Percentiles rank a stretch among this genome's conserved stretches.
These are phyloP conservation scores for Ceratobasidium sp. DNA, from an alignment of 1,284 basidiomycete species.

Conservation along the genomic window DNA sequence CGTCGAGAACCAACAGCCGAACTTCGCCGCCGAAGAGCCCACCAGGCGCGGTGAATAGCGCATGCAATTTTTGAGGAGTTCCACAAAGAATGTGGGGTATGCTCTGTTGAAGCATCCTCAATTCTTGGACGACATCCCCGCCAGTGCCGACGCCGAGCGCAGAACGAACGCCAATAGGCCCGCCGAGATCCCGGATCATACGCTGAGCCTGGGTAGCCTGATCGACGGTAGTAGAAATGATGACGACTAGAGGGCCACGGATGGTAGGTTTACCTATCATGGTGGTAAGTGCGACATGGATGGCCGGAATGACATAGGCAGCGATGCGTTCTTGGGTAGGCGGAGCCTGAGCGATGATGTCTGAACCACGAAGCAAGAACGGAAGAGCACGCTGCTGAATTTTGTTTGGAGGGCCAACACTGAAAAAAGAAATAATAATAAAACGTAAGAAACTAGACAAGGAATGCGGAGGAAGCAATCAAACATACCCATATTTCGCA, in stretches of 20 bases:
- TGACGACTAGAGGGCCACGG: slow-evolving; percentile 85
- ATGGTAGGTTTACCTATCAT: slow-evolving; percentile 58
- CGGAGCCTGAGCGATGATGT: slow-evolving; percentile 98
- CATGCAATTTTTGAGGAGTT: slow-evolving; percentile 94
- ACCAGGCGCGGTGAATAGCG: slow-evolving; percentile 83
- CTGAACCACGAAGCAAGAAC: slow-evolving; percentile 90
- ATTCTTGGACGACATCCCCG: slow-evolving; percentile 76
- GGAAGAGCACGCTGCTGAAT: slow-evolving; percentile 97
- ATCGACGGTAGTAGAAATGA: slow-evolving; percentile 97
- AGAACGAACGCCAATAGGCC: slow-evolving; percentile 87
- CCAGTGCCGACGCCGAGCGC: slow-evolving; percentile 83
- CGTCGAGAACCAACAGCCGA: slow-evolving; percentile 91
- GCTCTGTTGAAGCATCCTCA: slow-evolving; percentile 86
- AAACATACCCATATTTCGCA: slow-evolving; percentile 89
- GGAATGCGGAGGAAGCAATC: background rate
- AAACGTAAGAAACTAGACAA: no score
- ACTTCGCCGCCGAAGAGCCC: slow-evolving; percentile 83
- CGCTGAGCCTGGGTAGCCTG: slow-evolving; percentile 98
- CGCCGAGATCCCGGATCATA: slow-evolving; percentile 93
- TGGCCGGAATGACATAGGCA: slow-evolving; percentile 93
- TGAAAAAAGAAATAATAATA: no score
- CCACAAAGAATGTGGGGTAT: slow-evolving; percentile 95
- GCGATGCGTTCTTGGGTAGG: slow-evolving; percentile 98
- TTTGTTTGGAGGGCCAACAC: slow-evolving; percentile 97
- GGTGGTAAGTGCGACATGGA: slow-evolving; percentile 81